phyloP scores from a whole-genome alignment of 148 eudicot species.

The Rhododendron simsii region DNA sequence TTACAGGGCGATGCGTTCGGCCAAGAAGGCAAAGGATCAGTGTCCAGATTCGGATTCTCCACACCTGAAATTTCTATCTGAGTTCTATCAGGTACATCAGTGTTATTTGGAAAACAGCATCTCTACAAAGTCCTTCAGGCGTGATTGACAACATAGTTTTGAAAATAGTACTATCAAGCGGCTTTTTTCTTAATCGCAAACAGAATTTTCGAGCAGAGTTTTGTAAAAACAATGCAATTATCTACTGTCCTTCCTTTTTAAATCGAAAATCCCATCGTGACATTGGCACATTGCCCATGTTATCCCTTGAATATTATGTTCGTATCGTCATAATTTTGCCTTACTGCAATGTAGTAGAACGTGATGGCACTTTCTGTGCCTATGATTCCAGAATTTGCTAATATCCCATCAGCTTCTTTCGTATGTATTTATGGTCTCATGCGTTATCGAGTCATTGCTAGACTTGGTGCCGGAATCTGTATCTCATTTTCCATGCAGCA shows the following conservation, averaged over 20 bases:
- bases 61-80: neutral
- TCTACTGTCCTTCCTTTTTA: neutral
- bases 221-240: neutral
- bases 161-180: too few species aligned
- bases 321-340: too few species aligned
- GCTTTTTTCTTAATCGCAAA: too few species aligned
- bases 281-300: neutral
- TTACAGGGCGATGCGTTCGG: slow-evolving; percentile 23
- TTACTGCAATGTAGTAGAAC: too few species aligned
- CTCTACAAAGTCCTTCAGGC: neutral
- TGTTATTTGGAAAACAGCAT: neutral
- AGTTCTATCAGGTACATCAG: neutral
- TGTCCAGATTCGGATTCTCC: neutral
- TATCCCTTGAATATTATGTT: too few species aligned
- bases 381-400: neutral
- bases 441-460: neutral
- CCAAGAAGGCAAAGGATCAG: neutral
- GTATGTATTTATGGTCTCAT: neutral
- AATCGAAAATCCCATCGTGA: neutral
- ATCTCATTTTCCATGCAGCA: neutral
- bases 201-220: neutral
- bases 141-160: neutral
- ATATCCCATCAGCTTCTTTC: neutral
- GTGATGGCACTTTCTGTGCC: neutral
- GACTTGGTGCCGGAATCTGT: neutral